phyloP scores from a whole-genome alignment of 345 rosid species.

The Populus davidiana region DNA sequence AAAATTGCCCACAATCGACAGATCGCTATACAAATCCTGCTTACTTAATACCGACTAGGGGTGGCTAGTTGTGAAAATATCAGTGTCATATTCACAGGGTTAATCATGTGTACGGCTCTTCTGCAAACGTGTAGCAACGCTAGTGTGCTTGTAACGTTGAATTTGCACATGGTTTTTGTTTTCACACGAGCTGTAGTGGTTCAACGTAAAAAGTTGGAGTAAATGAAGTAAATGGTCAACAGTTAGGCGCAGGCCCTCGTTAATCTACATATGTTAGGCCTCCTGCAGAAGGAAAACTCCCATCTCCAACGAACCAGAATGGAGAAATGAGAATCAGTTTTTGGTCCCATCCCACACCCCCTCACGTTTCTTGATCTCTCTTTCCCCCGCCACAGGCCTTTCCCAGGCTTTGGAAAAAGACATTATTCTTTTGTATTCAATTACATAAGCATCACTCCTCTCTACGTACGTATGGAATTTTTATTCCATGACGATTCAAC shows the following conservation, averaged over 20 bases:
- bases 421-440: conserved; percentile 9
- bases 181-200: too few relatives aligned
- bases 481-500: conserved; percentile 9
- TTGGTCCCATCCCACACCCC: conserved; percentile 29
- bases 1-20: too few relatives aligned
- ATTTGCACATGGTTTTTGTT: too few relatives aligned
- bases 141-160: too few relatives aligned
- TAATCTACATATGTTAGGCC: not conserved
- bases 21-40: too few relatives aligned
- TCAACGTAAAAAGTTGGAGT: too few relatives aligned
- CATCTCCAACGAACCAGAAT: conserved; percentile 15
- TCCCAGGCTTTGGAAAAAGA: conserved; percentile 24
- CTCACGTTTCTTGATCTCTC: conserved; percentile 6
- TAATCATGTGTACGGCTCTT: too few relatives aligned
- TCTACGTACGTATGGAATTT: not conserved
- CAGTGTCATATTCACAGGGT: too few relatives aligned
- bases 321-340: conserved; percentile 9
- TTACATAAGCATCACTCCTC: conserved; percentile 13
- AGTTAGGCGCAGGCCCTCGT: conserved; percentile 23
- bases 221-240: conserved; percentile 21
- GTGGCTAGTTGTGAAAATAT: too few relatives aligned
- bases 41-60: too few relatives aligned
- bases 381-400: conserved; percentile 13
- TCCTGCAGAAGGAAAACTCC: not conserved
- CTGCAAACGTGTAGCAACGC: too few relatives aligned